Evolutionary conservation across 2,329 filamentous ascomycete species (phyloP).

Genomic region (Catunica adiposa): DNA sequence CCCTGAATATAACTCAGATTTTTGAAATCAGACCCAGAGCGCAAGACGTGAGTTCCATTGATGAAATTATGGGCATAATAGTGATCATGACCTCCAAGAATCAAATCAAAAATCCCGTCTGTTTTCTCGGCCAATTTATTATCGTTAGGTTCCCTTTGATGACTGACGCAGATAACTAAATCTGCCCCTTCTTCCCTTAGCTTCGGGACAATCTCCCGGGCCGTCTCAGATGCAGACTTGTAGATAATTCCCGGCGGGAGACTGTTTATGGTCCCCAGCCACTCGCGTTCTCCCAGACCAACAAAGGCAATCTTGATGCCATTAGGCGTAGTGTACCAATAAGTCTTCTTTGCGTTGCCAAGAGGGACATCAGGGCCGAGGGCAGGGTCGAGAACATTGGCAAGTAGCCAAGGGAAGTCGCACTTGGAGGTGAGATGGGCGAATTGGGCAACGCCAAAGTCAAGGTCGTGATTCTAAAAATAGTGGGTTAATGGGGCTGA

Average conservation of each 20-base stretch:
- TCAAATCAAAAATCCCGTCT: constrained; percentile 61
- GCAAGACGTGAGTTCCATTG: constrained; percentile 68
- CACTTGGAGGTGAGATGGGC: constrained; percentile 56
- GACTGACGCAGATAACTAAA: constrained; percentile 66
- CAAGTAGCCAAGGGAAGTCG: constrained; percentile 75
- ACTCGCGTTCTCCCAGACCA: constrained; percentile 73
- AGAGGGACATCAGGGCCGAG: constrained; percentile 60
- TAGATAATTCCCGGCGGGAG: constrained; percentile 71
- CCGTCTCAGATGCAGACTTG: constrained; percentile 59
- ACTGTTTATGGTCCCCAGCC: constrained; percentile 76
- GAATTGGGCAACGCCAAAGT: constrained; percentile 77
- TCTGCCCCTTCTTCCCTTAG: constrained; percentile 65
- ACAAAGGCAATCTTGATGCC: constrained; percentile 76
- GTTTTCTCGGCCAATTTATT: constrained; percentile 65
- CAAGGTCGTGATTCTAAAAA: constrained; percentile 71
- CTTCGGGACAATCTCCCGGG: constrained; percentile 55
- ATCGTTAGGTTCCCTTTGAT: constrained; percentile 80
- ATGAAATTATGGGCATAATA: constrained; percentile 65
- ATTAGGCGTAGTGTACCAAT: constrained; percentile 64
- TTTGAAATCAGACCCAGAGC: constrained; percentile 83
- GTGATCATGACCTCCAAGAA: constrained; percentile 81
- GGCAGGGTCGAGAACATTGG: constrained; percentile 73
- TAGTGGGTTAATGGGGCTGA: not conserved
- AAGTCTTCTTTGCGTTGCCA: constrained; percentile 57
- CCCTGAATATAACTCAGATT: constrained; percentile 79